A percentile compares a stretch with the other conserved stretches of the same genome.
These are phyloP conservation scores for Pseudogymnoascus sp. DNA, from an alignment of 2,329 filamentous ascomycete species.

Conservation along the genomic window DNA sequence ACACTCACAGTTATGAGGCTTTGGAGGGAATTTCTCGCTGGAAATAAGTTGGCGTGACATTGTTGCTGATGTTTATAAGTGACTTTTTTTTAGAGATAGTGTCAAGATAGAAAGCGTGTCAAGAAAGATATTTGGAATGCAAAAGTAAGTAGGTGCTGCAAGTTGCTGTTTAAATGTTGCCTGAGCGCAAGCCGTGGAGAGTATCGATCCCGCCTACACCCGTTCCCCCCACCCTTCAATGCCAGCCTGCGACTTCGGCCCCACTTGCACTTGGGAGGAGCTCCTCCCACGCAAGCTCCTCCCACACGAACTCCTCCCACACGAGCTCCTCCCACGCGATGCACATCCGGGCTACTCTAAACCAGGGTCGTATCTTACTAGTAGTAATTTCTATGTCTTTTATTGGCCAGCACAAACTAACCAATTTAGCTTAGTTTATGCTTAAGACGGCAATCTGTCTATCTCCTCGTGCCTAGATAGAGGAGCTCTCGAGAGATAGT, in stretches of 20 bases:
- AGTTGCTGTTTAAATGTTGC: background rate
- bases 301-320: slow-evolving; percentile 15
- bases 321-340: background rate
- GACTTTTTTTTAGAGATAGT: slow-evolving; percentile 6
- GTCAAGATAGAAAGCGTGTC: background rate
- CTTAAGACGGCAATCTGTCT: background rate
- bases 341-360: background rate
- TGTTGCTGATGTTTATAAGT: slow-evolving; percentile 12
- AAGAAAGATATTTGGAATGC: background rate
- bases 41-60: slow-evolving; percentile 40
- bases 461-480: slow-evolving; percentile 10
- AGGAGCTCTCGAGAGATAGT: background rate
- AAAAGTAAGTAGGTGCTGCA: background rate
- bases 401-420: background rate
- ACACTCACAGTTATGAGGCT: slow-evolving; percentile 37
- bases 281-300: slow-evolving; percentile 14
- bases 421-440: background rate
- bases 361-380: background rate
- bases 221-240: background rate
- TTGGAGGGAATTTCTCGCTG: slow-evolving; percentile 38
- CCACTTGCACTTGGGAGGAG: slow-evolving; percentile 16
- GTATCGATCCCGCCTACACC: background rate
- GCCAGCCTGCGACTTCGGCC: background rate
- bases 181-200: background rate
- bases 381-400: background rate